phyloP scores from a whole-genome alignment of 257 asterid species.

The Forsythia suspensa region DNA sequence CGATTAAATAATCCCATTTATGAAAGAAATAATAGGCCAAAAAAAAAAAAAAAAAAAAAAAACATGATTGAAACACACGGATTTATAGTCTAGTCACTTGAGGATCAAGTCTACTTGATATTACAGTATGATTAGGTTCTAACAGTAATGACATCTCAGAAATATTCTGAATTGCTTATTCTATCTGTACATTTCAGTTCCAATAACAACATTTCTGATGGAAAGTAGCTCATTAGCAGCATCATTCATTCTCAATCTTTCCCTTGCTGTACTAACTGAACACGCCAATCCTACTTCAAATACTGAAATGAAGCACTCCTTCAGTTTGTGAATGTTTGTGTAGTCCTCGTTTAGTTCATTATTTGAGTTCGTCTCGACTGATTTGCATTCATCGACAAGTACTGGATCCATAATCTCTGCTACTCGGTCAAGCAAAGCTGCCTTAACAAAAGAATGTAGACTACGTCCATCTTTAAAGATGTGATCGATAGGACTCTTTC shows the following conservation, averaged over 20 bases:
- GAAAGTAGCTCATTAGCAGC: neutral
- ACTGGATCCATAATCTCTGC: neutral
- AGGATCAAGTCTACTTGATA: no score
- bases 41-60: no score
- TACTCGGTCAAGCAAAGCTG: neutral
- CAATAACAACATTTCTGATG: neutral
- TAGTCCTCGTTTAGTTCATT: neutral
- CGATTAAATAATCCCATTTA: no score
- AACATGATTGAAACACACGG: no score
- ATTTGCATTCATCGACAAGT: neutral
- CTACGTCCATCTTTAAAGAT: slow-evolving; percentile 25
- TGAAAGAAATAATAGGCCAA: no score
- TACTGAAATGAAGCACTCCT: neutral
- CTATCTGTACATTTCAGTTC: neutral
- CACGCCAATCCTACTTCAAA: neutral
- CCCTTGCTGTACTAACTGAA: neutral
- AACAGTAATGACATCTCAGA: no score
- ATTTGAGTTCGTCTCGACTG: neutral
- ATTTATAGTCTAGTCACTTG: no score
- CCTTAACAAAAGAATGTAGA: slow-evolving; percentile 9
- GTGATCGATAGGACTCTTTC: slow-evolving; percentile 37
- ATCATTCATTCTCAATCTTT: neutral
- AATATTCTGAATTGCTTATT: neutral
- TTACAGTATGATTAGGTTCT: no score
- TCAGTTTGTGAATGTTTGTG: neutral